Base-by-base conservation (phyloP, 1,139 yeast genomes). In the Yamadazyma buinensis region DNA sequence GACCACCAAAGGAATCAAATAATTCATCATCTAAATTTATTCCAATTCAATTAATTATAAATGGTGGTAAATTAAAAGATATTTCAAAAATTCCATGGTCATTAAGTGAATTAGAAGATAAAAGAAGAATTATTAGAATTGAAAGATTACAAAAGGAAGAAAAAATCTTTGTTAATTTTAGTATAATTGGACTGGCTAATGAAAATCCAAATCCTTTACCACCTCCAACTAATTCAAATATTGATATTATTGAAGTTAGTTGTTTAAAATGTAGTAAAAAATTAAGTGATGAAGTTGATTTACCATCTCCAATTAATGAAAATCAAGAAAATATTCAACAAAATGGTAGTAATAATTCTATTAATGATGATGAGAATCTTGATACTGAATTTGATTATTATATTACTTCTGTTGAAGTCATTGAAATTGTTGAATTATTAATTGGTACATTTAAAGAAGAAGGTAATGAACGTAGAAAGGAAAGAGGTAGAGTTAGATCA, bases 401-500 rank as follows among this genome's bases (percentile, higher is more conserved):
- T 55, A 75, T 79, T 34, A 79, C 85, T 1, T 72, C 80, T 34
- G 84, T 79, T 23, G 85, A 79, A 49, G 82, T 79, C 26, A 73
- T 79, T 44, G 79, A 73, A 52, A 72, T 79, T 41, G 81, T 79
- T 26, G 84, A 79, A 55, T 54, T 77, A 32, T 54, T 79, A 30
- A 75, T 78, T 44, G 77, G 78, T 2, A 65, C 74, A 10, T 68
- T 68, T 41, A 51, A 57, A 24, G 60, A 56, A 36, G 75, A 73
- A 38, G 64, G 77, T 8, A 67, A 65, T 7, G 75, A 69, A 38
- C 68, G 76, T 42, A 61, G 81, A 42, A 68, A 75, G 41, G 84
- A 79, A 50, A 54, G 84, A 34, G 84, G 84, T 13, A 59, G 85
- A 40, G 75, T 79, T 30, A 62, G 84, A 53, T 74, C 80, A 34